These are phyloP conservation scores for Pugionium dolabratum DNA, from an alignment of 345 rosid genomes.

Conservation along the genomic window DNA sequence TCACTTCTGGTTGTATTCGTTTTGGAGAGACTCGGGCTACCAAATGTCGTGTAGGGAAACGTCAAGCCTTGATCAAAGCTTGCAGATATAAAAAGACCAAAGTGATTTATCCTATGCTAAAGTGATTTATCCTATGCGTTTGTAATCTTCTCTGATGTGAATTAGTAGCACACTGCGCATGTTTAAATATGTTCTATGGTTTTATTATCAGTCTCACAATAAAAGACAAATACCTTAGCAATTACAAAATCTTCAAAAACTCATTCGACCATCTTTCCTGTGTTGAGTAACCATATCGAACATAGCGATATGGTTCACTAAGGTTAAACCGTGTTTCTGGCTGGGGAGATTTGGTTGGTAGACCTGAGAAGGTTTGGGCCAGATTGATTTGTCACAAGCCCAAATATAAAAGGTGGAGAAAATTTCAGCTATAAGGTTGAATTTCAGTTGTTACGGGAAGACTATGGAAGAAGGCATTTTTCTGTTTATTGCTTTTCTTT, in stretches of 20 bases:
- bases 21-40: conserved; percentile 75
- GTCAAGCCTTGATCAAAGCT: conserved; percentile 80
- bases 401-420: no score
- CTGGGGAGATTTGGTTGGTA: no score
- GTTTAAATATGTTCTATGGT: no score
- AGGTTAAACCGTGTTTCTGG: no score
- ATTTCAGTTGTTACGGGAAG: no score
- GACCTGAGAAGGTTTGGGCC: no score
- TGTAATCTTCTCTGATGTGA: conserved; percentile 88
- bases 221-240: conserved; percentile 59
- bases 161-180: conserved; percentile 68
- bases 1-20: conserved; percentile 63
- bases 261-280: conserved; percentile 58
- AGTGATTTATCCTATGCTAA: conserved; percentile 81
- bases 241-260: conserved; percentile 73
- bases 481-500: no score
- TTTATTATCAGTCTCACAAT: no score
- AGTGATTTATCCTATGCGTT: conserved; percentile 84
- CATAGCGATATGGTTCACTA: conserved; percentile 10
- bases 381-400: no score
- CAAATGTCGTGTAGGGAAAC: conserved; percentile 69
- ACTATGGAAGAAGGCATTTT: no score
- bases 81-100: conserved; percentile 75
- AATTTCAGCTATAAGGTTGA: no score
- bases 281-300: conserved; percentile 66